Evolutionary conservation across 306 rosid genomes (phyloP), one percentile per base, ranked within the genome.

Genomic region (Neltuma alba): DNA sequence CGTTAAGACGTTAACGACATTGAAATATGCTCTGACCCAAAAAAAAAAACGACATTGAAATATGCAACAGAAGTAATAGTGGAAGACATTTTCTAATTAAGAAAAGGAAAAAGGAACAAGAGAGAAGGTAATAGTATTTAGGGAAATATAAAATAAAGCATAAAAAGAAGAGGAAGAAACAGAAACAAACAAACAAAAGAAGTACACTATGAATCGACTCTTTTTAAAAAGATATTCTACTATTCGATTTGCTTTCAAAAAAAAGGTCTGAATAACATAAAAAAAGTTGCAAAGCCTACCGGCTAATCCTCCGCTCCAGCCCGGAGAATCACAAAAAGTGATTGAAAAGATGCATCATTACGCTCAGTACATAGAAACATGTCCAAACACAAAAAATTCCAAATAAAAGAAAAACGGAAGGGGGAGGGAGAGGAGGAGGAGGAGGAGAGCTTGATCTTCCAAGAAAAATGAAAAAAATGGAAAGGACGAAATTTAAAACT

Each of bases 261-360:
- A 54, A 54, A 72, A 69, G 79, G 82, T 31, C 25, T 42, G 18
- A 44, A 6, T 68, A 11, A 60, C 33, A 55, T 23, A 18, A 50
- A 40, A 81, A 93, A 86, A 85, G 85, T 85, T 88, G 83, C 82
- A 42, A 87, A 79, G 34, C 58, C 79, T 86, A 83, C 86, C 81
- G 89, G 81, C 89, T 76, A 79, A 84, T 76, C 71, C 83, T 78
- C 73, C 70, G 52, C 83, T 80, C 76, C 75, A 79, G 58, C 42
- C 63, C 47, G 78, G 72, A 82, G 79, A 82, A 84, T 82, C 48
- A 54, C 79, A 70, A 70, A 81, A 84, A 85, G 78, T 79, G 78
- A 45, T 75, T 55, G 50, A 76, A 87, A 90, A 85, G 80, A 79
- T 78, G 82, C 84, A 80, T 85, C 80, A 70, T 84, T 81, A 66